Evolutionary conservation across 2,329 filamentous ascomycete genomes (phyloP), one percentile per base, ranked within the genome.

Genomic region (Ampelomyces quisqualis): DNA sequence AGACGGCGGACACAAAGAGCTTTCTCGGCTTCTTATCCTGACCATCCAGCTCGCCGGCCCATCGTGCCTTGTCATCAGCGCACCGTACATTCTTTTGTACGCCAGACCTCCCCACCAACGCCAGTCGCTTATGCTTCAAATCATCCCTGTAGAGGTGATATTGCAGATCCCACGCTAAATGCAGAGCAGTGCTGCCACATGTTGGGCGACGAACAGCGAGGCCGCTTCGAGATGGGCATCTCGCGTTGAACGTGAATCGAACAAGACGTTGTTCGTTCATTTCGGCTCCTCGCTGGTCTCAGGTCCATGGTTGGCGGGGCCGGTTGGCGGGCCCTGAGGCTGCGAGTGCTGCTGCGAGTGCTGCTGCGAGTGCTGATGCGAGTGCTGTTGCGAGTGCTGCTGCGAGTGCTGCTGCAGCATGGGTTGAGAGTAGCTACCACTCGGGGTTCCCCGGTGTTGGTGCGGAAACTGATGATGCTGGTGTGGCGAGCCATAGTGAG

Each of bases 381-480:
- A n/a, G n/a, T n/a, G n/a, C n/a, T n/a, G n/a, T n/a, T n/a, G n/a
- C n/a, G n/a, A n/a, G n/a, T n/a, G n/a, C n/a, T n/a, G n/a, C n/a
- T n/a, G n/a, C n/a, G n/a, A 29, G 27, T 29, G 27, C 42, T 67
- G 62, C 36, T 65, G 66, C 58, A 70, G 65, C 67, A 70, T 70
- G 11, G 68, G 68, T 36, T 70, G 68, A n/a, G 60, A 57, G 40
- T 70, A 71, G 45, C 53, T 69, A 27, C 59, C 64, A 40, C 66
- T 69, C 8, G 69, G 65, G 4, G 68, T 70, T 32, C 66, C 68
- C 24, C 69, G 64, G 34, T 69, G 65, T 33, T 65, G 63, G 35
- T 67, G 67, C 5, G 68, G 68, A 32, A 63, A 70, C 17, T 64
- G 66, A 36, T 67, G 67, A 30, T 69, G 65, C 32, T 70, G 67